Evolutionary conservation across 164 flowering plant genomes (phyloP).

Genomic region (Vitis vinifera): DNA sequence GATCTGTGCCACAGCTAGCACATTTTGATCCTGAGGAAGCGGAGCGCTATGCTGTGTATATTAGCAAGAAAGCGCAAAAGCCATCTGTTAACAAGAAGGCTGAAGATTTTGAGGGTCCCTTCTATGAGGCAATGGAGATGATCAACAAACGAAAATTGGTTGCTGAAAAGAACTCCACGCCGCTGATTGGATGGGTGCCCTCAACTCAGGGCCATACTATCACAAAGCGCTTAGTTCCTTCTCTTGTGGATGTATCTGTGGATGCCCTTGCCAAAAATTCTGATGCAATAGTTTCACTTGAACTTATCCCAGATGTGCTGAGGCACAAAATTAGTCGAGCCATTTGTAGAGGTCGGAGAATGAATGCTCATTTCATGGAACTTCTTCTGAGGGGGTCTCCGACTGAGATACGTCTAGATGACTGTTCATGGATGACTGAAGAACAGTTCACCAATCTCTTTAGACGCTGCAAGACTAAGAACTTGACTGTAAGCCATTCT

Average conservation of each 20-base stretch:
- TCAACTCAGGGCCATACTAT: neutral
- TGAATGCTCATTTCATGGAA: conserved; percentile 14
- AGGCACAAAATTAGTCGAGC: conserved; percentile 15
- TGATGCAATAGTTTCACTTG: conserved; percentile 18
- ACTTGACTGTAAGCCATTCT: conserved; percentile 14
- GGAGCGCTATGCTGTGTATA: too few relatives aligned
- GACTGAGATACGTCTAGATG: conserved; percentile 17
- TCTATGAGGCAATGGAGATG: conserved; percentile 20
- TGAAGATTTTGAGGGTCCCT: conserved; percentile 19
- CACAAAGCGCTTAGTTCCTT: conserved; percentile 14
- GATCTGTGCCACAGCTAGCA: neutral
- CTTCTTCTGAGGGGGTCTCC: conserved; percentile 21
- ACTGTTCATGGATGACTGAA: conserved; percentile 20
- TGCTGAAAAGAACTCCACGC: neutral
- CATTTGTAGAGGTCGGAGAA: conserved; percentile 17
- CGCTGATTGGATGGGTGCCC: conserved; percentile 25
- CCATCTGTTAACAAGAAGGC: neutral
- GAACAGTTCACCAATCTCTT: conserved; percentile 14
- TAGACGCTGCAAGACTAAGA: conserved; percentile 10
- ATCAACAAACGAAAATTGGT: conserved; percentile 13
- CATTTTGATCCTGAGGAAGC: neutral
- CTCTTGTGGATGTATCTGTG: conserved; percentile 27
- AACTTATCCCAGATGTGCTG: conserved; percentile 18
- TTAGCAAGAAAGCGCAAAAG: neutral
- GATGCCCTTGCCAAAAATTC: conserved; percentile 23